Percentiles rank a stretch among this genome's conserved stretches.
These are phyloP conservation scores for Mucor sp. DNA, from an alignment of 371 early-diverging fungal species.

Conservation along the genomic window DNA sequence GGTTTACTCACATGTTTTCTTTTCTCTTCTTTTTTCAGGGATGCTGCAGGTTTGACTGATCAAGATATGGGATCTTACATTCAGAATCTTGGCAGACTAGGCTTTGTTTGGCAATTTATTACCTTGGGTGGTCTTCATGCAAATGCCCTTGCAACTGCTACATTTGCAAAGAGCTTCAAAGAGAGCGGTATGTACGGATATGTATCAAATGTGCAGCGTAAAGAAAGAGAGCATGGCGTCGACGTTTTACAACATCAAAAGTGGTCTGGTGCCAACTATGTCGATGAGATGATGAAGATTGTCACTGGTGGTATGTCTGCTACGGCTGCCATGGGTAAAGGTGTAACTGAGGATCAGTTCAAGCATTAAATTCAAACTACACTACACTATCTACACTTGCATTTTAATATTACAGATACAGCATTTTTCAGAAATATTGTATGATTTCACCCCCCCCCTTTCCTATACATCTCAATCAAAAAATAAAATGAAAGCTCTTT, in stretches of 20 bases:
- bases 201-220: constrained; percentile 91
- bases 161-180: constrained; percentile 91
- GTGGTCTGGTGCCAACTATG: constrained; percentile 98
- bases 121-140: constrained; percentile 98
- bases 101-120: constrained; percentile 98
- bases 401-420: background rate
- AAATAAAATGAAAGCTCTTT: background rate
- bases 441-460: background rate
- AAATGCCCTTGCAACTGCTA: constrained; percentile 80
- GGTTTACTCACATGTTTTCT: background rate
- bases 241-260: constrained; percentile 97
- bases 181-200: constrained; percentile 95
- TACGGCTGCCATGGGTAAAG: constrained; percentile 97
- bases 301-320: constrained; percentile 94
- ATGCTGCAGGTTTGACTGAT: constrained; percentile 93
- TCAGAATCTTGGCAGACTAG: constrained; percentile 83
- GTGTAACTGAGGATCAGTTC: constrained; percentile 87
- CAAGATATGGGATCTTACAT: constrained; percentile 86
- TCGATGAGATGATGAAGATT: constrained; percentile 90
- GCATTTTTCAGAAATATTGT: background rate
- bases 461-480: background rate
- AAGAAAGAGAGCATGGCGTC: constrained; percentile 89
- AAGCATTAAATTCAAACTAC: constrained; percentile 13
- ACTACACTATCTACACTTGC: background rate
- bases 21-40: constrained; percentile 26